These are phyloP conservation scores for Phytopythium kandeliae DNA, from an alignment of 352 stramenopile genomes.

Conservation along the genomic window DNA sequence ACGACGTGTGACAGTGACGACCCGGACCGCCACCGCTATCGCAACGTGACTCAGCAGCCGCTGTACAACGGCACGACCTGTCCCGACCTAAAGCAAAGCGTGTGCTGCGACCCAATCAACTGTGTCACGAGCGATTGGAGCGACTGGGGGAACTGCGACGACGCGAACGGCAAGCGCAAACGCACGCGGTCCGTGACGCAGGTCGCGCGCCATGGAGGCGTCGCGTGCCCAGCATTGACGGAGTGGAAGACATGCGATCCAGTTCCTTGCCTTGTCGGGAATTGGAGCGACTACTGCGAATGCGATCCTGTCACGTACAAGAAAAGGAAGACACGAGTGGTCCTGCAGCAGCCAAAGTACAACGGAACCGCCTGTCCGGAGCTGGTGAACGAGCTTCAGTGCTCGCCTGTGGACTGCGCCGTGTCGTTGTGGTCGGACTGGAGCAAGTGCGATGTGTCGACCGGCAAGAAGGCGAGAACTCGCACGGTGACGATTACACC, in stretches of 20 bases:
- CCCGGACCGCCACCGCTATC: conserved; percentile 25
- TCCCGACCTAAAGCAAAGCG: conserved; percentile 24
- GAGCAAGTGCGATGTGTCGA: conserved; percentile 22
- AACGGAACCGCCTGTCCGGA: conserved; percentile 31
- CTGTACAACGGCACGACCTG: conserved; percentile 28
- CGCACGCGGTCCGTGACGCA: conserved; percentile 23
- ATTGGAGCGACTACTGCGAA: conserved; percentile 32
- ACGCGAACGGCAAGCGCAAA: conserved; percentile 26
- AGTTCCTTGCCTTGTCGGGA: conserved; percentile 31
- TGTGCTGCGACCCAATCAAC: conserved; percentile 32
- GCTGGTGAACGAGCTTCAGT: conserved; percentile 40
- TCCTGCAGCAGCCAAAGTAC: conserved; percentile 30
- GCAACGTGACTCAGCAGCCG: conserved; percentile 23
- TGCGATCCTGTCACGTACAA: conserved; percentile 40
- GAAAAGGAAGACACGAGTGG: conserved; percentile 34
- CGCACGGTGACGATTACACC: conserved; percentile 16
- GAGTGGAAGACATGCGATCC: conserved; percentile 39
- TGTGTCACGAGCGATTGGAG: conserved; percentile 34
- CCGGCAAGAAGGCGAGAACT: conserved; percentile 32
- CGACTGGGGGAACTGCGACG: conserved; percentile 40
- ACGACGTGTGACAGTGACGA: conserved; percentile 49
- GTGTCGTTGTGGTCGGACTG: conserved; percentile 26
- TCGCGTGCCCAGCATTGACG: conserved; percentile 19
- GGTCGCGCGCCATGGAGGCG: conserved; percentile 20
- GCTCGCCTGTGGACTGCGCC: conserved; percentile 42